Evolutionary conservation across 192 early-diverging fungal species (phyloP).

Genomic region (Coemansia sp.): DNA sequence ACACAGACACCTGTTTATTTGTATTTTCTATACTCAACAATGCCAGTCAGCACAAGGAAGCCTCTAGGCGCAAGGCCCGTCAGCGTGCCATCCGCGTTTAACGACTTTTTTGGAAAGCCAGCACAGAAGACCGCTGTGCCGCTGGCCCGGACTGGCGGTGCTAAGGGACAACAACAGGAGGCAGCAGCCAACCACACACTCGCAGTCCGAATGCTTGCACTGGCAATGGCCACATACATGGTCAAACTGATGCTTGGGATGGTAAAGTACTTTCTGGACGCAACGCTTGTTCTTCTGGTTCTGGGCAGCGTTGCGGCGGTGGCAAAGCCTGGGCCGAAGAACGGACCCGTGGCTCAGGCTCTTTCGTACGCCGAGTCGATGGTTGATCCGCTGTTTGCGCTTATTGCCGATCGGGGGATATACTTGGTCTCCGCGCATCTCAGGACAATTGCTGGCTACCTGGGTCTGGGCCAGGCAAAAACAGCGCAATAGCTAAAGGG

Average conservation of each 20-base stretch:
- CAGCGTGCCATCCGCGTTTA: conserved; percentile 2
- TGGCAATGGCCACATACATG: conserved; percentile 20
- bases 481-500: not conserved
- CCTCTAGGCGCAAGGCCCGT: conserved; percentile 3
- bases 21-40: not conserved
- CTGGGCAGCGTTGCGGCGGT: conserved; percentile 25
- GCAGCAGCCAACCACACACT: conserved; percentile 22
- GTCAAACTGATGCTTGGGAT: conserved; percentile 29
- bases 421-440: conserved; percentile 19
- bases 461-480: conserved; percentile 27
- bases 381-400: conserved; percentile 34
- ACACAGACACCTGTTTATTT: not conserved
- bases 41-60: conserved; percentile 4
- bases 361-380: conserved; percentile 37
- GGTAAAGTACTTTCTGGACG: conserved; percentile 38
- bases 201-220: conserved; percentile 27
- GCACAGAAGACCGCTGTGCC: not conserved
- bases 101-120: conserved; percentile 3
- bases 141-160: not conserved
- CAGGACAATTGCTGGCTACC: conserved; percentile 18
- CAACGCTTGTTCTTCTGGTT: conserved; percentile 24
- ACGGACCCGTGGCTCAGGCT: conserved; percentile 21
- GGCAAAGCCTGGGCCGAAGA: conserved; percentile 32
- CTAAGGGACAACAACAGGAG: not conserved
- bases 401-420: conserved; percentile 30